Conservation (phyloP, 306 rosid genomes). For the Pyrus communis region DNA sequence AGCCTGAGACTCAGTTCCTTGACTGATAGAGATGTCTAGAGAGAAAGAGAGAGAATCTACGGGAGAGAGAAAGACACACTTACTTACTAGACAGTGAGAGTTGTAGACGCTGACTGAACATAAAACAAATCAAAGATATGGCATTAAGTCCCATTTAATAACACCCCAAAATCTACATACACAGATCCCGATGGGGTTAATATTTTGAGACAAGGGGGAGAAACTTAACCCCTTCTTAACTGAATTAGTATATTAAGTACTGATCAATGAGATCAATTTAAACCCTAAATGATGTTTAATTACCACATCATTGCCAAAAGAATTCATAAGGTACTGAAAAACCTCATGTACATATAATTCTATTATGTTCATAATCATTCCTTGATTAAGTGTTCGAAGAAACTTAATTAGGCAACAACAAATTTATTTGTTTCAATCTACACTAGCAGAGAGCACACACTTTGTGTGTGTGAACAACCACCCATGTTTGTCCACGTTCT, state of each 20-base stretch:
- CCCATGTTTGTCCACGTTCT: too few relatives aligned
- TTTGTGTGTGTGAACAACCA: too few relatives aligned
- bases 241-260: not conserved
- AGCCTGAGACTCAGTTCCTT: slow-evolving; percentile 36
- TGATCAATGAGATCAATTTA: too few relatives aligned
- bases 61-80: not conserved
- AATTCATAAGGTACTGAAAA: not conserved
- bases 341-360: too few relatives aligned
- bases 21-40: slow-evolving; percentile 7
- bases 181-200: slow-evolving; percentile 39
- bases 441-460: too few relatives aligned
- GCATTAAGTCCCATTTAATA: slow-evolving; percentile 16
- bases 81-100: slow-evolving; percentile 9
- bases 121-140: slow-evolving; percentile 52
- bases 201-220: not conserved
- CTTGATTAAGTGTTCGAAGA: not conserved
- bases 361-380: not conserved
- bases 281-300: not conserved
- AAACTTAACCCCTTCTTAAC: not conserved
- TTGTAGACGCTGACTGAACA: slow-evolving; percentile 31
- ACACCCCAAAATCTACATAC: slow-evolving; percentile 12
- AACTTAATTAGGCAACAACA: not conserved
- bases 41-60: not conserved
- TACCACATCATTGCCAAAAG: not conserved
- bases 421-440: not conserved